Conservation (phyloP, 495 filamentous ascomycete genomes). For the Echria macrotheca region DNA sequence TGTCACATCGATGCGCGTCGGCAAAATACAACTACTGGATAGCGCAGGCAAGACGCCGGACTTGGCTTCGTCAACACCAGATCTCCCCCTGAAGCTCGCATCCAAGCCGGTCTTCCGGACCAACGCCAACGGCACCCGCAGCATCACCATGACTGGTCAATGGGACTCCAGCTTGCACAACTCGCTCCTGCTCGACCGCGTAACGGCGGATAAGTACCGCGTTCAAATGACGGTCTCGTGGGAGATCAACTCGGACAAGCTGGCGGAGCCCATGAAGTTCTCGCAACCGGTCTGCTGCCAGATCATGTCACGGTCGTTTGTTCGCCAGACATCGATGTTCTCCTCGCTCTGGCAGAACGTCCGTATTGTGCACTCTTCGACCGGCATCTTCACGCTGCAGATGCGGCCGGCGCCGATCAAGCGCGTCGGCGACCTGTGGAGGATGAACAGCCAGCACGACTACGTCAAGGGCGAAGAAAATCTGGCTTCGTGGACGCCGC, state of each 20-base stretch:
- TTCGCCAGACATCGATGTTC: constrained; percentile 80
- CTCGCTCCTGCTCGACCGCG: constrained; percentile 82
- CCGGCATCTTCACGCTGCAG: constrained; percentile 75
- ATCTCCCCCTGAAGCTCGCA: constrained; percentile 71
- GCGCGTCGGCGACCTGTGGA: constrained; percentile 87
- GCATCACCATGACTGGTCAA: constrained; percentile 76
- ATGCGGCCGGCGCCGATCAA: constrained; percentile 87
- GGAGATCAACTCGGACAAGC: constrained; percentile 72
- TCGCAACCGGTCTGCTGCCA: constrained; percentile 73
- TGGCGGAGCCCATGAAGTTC: constrained; percentile 79
- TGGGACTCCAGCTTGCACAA: constrained; percentile 95
- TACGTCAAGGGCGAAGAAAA: constrained; percentile 94
- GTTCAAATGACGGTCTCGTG: constrained; percentile 82
- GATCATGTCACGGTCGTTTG: constrained; percentile 75
- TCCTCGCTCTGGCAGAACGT: constrained; percentile 79
- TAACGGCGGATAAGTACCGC: constrained; percentile 83
- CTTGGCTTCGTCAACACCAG: constrained; percentile 60
- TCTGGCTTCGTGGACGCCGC: constrained; percentile 75
- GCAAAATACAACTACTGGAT: constrained; percentile 76
- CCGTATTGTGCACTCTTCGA: constrained; percentile 79
- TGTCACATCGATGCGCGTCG: constrained; percentile 66
- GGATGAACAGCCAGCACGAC: constrained; percentile 90
- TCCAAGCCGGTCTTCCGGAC: constrained; percentile 68
- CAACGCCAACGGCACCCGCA: constrained; percentile 88
- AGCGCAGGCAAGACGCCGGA: constrained; percentile 79